Evolutionary conservation across 2,329 filamentous ascomycete genomes (phyloP).

Genomic region (Fusarium ramigenum): DNA sequence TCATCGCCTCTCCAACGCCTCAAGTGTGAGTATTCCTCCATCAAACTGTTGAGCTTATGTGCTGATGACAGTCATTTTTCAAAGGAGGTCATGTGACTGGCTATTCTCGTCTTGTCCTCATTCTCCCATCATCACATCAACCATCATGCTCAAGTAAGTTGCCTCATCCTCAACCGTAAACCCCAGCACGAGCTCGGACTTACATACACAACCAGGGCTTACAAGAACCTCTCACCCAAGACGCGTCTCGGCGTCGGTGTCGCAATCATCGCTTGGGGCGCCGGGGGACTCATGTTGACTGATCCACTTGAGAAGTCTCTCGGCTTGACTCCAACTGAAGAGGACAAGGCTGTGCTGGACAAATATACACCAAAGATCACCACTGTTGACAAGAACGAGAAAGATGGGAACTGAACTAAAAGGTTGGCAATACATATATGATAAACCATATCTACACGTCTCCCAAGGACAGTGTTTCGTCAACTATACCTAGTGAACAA

Average conservation of each 20-base stretch:
- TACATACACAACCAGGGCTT: conserved; percentile 60
- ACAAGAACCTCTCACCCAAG: conserved; percentile 75
- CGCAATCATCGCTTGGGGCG: conserved; percentile 80
- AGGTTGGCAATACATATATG: neutral
- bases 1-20: neutral
- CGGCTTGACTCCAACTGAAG: conserved; percentile 75
- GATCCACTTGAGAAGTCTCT: conserved; percentile 78
- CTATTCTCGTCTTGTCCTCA: neutral
- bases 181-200: neutral
- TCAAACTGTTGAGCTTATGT: neutral
- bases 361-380: conserved; percentile 70
- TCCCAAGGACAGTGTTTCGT: no score
- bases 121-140: neutral
- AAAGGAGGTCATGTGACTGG: neutral
- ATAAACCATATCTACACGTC: neutral
- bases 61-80: neutral
- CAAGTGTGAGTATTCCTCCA: neutral
- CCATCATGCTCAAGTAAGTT: conserved; percentile 37
- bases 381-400: conserved; percentile 60
- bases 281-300: conserved; percentile 75
- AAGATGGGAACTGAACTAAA: conserved; percentile 1
- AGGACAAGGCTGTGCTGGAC: conserved; percentile 75
- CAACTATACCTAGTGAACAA: neutral
- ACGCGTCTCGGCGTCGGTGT: conserved; percentile 77
- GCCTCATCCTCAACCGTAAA: neutral